Conservation (phyloP, 352 stramenopile genomes). For the Pythium graminicola region DNA sequence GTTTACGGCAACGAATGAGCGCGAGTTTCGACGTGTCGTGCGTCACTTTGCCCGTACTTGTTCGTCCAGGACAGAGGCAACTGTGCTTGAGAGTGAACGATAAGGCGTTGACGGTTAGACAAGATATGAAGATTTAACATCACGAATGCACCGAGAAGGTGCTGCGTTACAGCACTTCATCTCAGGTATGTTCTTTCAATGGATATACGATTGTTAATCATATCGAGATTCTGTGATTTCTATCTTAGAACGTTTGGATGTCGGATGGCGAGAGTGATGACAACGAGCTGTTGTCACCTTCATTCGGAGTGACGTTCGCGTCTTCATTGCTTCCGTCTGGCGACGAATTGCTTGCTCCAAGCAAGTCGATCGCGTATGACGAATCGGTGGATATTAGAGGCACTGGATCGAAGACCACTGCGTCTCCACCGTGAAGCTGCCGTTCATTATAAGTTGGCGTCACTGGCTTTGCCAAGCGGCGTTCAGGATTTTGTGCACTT, state of each 20-base stretch:
- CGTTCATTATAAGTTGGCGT: conserved; percentile 6
- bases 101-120: background rate
- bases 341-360: background rate
- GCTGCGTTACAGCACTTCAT: background rate
- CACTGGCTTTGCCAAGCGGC: background rate
- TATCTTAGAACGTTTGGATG: background rate
- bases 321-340: conserved; percentile 4
- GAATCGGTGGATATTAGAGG: conserved; percentile 43
- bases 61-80: conserved; percentile 53
- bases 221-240: conserved; percentile 1
- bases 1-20: conserved; percentile 53
- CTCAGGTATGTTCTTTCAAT: conserved; percentile 13
- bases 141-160: conserved; percentile 12
- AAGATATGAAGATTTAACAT: background rate
- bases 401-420: conserved; percentile 9
- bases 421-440: background rate
- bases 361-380: conserved; percentile 47
- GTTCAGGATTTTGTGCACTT: conserved; percentile 19
- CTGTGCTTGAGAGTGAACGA: conserved; percentile 29
- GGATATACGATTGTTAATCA: conserved; percentile 6
- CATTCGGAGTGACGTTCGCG: background rate
- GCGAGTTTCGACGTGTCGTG: conserved; percentile 62
- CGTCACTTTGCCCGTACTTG: conserved; percentile 83
- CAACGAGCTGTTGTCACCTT: background rate
- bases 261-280: conserved; percentile 3